These are phyloP conservation scores for Xylariaceae sp. DNA, from an alignment of 2,329 filamentous ascomycete genomes.

Conservation along the genomic window DNA sequence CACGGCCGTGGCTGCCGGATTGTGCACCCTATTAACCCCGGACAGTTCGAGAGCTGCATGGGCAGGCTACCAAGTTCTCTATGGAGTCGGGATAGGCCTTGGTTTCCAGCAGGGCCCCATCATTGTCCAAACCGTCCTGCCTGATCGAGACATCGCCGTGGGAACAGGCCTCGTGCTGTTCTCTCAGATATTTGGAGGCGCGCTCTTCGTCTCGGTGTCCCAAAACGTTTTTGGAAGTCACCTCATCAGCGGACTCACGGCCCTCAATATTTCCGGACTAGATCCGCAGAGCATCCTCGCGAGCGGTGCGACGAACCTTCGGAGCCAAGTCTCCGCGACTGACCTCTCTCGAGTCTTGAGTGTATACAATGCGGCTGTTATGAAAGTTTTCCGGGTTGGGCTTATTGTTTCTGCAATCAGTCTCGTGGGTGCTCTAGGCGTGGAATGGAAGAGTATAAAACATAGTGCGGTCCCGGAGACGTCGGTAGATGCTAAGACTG, in stretches of 20 bases:
- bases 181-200: constrained; percentile 2
- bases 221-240: background rate
- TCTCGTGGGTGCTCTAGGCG: background rate
- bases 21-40: background rate
- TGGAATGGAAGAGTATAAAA: constrained; percentile 8
- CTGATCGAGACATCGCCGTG: background rate
- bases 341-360: background rate
- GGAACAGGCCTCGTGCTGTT: background rate
- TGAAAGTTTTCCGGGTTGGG: background rate
- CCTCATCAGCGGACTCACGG: background rate
- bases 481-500: too few relatives aligned
- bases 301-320: background rate
- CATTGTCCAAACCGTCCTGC: background rate
- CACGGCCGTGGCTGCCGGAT: background rate
- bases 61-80: background rate
- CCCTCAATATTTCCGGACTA: background rate
- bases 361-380: constrained; percentile 2
- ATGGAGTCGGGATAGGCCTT: background rate
- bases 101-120: background rate
- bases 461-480: background rate
- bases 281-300: background rate
- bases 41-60: background rate
- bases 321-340: background rate
- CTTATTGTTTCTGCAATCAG: background rate
- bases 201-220: background rate